These are phyloP conservation scores for Acidomyces sp. DNA, from an alignment of 495 filamentous ascomycete genomes.

Conservation along the genomic window DNA sequence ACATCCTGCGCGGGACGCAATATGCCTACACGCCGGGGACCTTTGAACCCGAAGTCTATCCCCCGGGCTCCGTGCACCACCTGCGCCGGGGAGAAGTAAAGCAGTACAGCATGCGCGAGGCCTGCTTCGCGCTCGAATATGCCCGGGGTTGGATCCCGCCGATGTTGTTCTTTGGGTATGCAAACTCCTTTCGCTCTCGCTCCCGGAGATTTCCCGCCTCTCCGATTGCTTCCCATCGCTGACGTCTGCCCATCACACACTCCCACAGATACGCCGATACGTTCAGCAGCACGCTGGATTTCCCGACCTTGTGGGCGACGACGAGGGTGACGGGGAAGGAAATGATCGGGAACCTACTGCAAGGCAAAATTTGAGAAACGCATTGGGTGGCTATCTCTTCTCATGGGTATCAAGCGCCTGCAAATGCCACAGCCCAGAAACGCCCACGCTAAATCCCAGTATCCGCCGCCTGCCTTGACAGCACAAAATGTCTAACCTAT, in stretches of 20 bases:
- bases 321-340: slow-evolving; percentile 53
- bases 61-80: slow-evolving; percentile 63
- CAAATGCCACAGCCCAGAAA: no score
- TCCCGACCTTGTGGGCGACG: slow-evolving; percentile 67
- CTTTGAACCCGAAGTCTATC: slow-evolving; percentile 62
- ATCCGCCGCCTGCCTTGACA: no score
- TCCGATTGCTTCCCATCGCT: no score
- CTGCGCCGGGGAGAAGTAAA: slow-evolving; percentile 61
- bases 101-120: slow-evolving; percentile 72
- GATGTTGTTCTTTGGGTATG: slow-evolving; percentile 78
- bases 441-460: no score
- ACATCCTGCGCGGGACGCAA: slow-evolving; percentile 68
- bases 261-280: no score
- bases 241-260: no score
- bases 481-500: no score
- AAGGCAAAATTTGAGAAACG: slow-evolving; percentile 52
- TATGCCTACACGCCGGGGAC: slow-evolving; percentile 55
- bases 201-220: no score
- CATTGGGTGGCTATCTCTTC: background rate
- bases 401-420: background rate
- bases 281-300: slow-evolving; percentile 47
- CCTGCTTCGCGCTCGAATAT: slow-evolving; percentile 79
- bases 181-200: no score
- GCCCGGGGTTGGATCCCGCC: slow-evolving; percentile 81
- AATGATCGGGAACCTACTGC: slow-evolving; percentile 57